Base-by-base conservation (phyloP, 2,329 filamentous ascomycete species). In the Lachnellula hyalina region DNA sequence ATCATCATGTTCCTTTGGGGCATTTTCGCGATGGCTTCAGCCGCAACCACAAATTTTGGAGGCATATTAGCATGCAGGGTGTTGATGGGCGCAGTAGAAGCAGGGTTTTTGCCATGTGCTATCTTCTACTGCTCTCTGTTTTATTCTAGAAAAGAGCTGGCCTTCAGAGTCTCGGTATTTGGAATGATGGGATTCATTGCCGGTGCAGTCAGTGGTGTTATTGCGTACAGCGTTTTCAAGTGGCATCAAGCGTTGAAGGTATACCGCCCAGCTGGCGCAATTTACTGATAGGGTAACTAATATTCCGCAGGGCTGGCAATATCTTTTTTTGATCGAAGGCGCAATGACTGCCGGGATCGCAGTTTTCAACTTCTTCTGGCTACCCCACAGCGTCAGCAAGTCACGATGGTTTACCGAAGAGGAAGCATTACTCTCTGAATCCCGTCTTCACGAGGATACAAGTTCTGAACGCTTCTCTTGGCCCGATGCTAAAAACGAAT, bases 141-240 rank as follows among this genome's bases (percentile, higher is more conserved):
- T 51, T 68, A 68, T 42, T 65, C 58, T 5, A 57, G 61, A 5
- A 52, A 47, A 15, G 62, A 66, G 53, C 46, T 62, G 8, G 52
- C 54, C 12, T 36, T 47, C n/a, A 19, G 51, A 14, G 47, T 57
- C 2, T 50, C 47, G 8, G 19, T 48, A 5, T 57, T 53, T 21
- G 42, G 49, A 14, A 57, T 57, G 54, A 53, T 51, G 42, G 54
- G 42, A 3, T 53, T 51, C 19, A 52, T 53, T 15, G 54, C 50
- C 15, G 79, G 77, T 6, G 80, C 79, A 0, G 71, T 84, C 35
- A 79, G 79, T n/a, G 81, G 80, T 2, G 61, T 80, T 3, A 67
- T 83, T 36, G 62, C 68, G 61, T 64, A 51, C 60, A 59, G 55
- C 23, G 25, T 28, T 28, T 28, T 28, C 7, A 7, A 28, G 25